These are phyloP conservation scores for Angophora floribunda DNA, from an alignment of 345 rosid species.

Conservation along the genomic window DNA sequence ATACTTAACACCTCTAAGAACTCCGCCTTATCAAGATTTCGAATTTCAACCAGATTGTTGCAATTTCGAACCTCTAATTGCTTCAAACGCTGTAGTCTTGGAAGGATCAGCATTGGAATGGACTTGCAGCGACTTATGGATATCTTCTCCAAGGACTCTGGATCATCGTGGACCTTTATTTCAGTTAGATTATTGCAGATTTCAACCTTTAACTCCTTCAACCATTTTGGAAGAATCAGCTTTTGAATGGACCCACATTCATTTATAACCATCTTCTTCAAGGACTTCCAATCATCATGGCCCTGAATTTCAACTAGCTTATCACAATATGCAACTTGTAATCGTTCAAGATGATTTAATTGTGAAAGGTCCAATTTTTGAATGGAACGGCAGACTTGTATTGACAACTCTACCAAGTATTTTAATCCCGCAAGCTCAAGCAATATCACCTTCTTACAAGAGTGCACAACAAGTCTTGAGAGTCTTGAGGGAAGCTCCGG, in stretches of 20 bases:
- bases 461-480: too few relatives aligned
- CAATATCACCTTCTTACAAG: background rate
- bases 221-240: background rate
- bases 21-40: background rate
- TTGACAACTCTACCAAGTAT: background rate
- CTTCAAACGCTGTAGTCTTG: background rate
- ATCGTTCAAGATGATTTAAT: background rate
- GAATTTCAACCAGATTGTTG: background rate
- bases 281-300: background rate
- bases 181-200: too few relatives aligned
- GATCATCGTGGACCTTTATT: too few relatives aligned
- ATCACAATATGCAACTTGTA: rapidly evolving
- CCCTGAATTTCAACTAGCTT: background rate
- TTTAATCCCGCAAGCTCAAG: background rate
- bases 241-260: background rate
- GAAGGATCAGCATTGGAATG: too few relatives aligned
- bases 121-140: too few relatives aligned
- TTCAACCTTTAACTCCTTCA: too few relatives aligned
- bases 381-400: rapidly evolving
- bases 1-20: too few relatives aligned
- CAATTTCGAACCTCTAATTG: rapidly evolving
- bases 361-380: background rate
- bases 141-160: too few relatives aligned
- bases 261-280: background rate
- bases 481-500: background rate